These are phyloP conservation scores for Aspergillus fumigatus DNA, from an alignment of 2,329 filamentous ascomycete genomes.

Conservation along the genomic window DNA sequence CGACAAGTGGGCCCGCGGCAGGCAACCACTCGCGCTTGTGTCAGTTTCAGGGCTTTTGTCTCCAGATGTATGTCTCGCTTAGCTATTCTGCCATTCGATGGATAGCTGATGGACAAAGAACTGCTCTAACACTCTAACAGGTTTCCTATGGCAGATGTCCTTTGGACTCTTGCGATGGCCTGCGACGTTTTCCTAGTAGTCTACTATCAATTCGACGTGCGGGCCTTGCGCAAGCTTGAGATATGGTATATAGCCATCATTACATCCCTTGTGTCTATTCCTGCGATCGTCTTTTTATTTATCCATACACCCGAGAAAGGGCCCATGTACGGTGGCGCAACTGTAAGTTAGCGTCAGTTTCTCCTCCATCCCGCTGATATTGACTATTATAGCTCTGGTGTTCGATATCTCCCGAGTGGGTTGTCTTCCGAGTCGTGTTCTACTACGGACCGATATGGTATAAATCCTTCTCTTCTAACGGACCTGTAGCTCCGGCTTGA, in stretches of 20 bases:
- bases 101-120: background rate
- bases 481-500: background rate
- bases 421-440: conserved; percentile 31
- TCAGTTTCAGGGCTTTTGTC: conserved; percentile 36
- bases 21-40: conserved; percentile 32
- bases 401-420: conserved; percentile 35
- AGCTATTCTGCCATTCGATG: background rate
- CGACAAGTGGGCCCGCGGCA: conserved; percentile 31
- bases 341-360: conserved; percentile 18
- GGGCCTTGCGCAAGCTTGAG: conserved; percentile 29
- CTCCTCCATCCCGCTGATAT: background rate
- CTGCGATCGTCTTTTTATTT: conserved; percentile 33
- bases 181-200: conserved; percentile 35
- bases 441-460: conserved; percentile 38
- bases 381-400: conserved; percentile 31
- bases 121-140: conserved; percentile 10
- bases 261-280: conserved; percentile 29
- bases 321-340: conserved; percentile 34
- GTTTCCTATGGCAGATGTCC: conserved; percentile 36
- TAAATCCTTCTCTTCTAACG: background rate
- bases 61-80: conserved; percentile 30
- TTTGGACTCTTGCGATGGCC: conserved; percentile 38
- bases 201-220: conserved; percentile 30
- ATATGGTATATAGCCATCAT: conserved; percentile 28
- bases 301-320: conserved; percentile 28